Evolutionary conservation across 2,329 filamentous ascomycete genomes (phyloP).

Genomic region (Bipolaris oryzae): DNA sequence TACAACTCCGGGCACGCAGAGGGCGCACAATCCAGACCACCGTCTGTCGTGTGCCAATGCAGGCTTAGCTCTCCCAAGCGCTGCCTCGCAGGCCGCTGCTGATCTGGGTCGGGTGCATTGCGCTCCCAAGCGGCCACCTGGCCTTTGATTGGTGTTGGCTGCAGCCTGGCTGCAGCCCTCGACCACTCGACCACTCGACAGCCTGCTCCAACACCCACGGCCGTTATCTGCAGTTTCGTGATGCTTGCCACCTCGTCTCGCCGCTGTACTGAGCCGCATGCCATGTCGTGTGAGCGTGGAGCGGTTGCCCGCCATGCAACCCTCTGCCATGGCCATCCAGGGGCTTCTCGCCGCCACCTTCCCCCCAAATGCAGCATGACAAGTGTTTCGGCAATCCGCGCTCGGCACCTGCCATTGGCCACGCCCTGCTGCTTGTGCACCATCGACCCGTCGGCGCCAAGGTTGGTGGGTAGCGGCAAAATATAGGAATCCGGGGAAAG

Average conservation of each 20-base stretch:
- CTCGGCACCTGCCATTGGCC: constrained; percentile 22
- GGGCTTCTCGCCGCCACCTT: constrained; percentile 18
- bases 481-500: constrained; percentile 37
- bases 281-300: constrained; percentile 13
- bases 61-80: constrained; percentile 24
- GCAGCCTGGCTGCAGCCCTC: not conserved
- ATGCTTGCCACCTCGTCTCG: constrained; percentile 25
- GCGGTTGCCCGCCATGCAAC: constrained; percentile 8
- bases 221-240: constrained; percentile 34
- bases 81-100: constrained; percentile 17
- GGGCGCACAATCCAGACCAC: constrained; percentile 12
- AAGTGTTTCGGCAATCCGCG: constrained; percentile 40
- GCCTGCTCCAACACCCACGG: constrained; percentile 19
- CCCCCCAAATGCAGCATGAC: constrained; percentile 33
- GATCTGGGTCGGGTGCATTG: constrained; percentile 17
- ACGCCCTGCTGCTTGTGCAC: constrained; percentile 3
- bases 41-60: constrained; percentile 31
- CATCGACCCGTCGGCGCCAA: constrained; percentile 26
- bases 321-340: constrained; percentile 26
- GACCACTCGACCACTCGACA: constrained; percentile 13
- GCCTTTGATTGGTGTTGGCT: constrained; percentile 29
- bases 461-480: constrained; percentile 36
- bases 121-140: constrained; percentile 30
- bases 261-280: constrained; percentile 1
- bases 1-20: not conserved